phyloP scores from a whole-genome alignment of 495 filamentous ascomycete genomes.

The Usnea hakonensis region DNA sequence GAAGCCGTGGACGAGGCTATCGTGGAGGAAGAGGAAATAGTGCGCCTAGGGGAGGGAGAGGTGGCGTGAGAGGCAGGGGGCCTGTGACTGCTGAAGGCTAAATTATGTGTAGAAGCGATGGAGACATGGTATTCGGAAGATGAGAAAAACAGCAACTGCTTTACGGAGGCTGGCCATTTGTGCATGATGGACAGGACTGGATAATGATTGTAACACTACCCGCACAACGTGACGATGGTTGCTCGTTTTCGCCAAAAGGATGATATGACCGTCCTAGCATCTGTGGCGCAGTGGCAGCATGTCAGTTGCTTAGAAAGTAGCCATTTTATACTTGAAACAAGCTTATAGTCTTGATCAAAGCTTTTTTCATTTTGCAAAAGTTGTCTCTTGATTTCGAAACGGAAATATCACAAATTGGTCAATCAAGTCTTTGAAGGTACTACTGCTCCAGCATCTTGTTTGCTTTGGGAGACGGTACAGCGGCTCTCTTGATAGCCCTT shows the following conservation, averaged over 20 bases:
- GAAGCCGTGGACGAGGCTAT: constrained; percentile 59
- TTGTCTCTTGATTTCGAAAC: not conserved
- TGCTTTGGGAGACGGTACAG: not conserved
- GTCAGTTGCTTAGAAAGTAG: not conserved
- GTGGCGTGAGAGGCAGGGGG: constrained; percentile 34
- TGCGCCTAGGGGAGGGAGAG: constrained; percentile 46
- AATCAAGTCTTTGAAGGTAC: not conserved
- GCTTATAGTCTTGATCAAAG: not conserved
- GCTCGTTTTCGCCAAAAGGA: not conserved
- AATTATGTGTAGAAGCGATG: not conserved
- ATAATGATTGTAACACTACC: constrained; percentile 12
- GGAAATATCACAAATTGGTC: not conserved
- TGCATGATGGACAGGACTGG: constrained; percentile 2
- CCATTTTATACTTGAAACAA: not conserved
- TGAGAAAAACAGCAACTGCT: not conserved
- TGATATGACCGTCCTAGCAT: not conserved
- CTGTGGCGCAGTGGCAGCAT: not conserved
- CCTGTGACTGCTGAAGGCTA: constrained; percentile 19
- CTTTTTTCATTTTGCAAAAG: not conserved
- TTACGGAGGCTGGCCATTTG: not conserved
- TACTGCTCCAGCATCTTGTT: not conserved
- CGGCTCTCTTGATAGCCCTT: constrained; percentile 12
- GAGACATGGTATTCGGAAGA: not conserved
- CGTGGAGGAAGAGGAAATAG: constrained; percentile 45
- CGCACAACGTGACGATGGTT: not conserved